A percentile compares a stretch with the other conserved stretches of the same genome.
phyloP scores from a whole-genome alignment of 345 rosid species.

The Acer campestre region DNA sequence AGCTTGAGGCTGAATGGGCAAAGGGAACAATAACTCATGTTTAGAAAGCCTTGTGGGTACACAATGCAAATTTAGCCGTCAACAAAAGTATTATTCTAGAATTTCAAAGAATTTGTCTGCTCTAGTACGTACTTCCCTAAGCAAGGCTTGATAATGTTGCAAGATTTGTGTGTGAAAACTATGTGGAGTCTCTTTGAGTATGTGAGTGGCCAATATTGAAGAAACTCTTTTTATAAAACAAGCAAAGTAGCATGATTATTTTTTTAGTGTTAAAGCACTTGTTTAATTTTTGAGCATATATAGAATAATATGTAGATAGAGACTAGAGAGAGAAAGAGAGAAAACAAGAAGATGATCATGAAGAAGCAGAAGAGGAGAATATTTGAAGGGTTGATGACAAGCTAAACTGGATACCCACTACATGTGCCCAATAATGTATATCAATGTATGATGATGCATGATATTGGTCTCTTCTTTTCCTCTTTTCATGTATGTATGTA shows the following conservation, averaged over 20 bases:
- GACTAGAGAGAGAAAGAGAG: not conserved
- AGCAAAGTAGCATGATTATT: constrained; percentile 5
- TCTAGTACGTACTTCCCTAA: not conserved
- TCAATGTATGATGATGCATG: constrained; percentile 8
- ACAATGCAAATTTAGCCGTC: too few species aligned
- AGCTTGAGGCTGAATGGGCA: too few species aligned
- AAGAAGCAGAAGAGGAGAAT: constrained; percentile 19
- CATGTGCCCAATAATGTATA: constrained; percentile 30
- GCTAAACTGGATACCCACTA: constrained; percentile 20
- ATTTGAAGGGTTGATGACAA: constrained; percentile 25
- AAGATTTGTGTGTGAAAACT: not conserved
- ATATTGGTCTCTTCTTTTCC: too few species aligned
- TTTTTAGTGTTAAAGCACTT: not conserved
- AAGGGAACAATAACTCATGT: too few species aligned
- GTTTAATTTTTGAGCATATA: not conserved
- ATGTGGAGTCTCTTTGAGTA: constrained; percentile 6
- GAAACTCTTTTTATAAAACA: constrained; percentile 10
- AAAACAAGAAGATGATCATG: not conserved
- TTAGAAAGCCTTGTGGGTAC: accelerated
- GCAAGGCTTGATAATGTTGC: not conserved
- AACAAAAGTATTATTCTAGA: not conserved
- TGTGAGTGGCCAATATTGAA: constrained; percentile 21
- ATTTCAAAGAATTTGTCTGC: not conserved
- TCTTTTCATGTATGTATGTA: not conserved
- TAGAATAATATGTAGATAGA: not conserved